These are phyloP conservation scores for Neurospora sp. DNA, from an alignment of 2,329 filamentous ascomycete genomes.

Conservation along the genomic window DNA sequence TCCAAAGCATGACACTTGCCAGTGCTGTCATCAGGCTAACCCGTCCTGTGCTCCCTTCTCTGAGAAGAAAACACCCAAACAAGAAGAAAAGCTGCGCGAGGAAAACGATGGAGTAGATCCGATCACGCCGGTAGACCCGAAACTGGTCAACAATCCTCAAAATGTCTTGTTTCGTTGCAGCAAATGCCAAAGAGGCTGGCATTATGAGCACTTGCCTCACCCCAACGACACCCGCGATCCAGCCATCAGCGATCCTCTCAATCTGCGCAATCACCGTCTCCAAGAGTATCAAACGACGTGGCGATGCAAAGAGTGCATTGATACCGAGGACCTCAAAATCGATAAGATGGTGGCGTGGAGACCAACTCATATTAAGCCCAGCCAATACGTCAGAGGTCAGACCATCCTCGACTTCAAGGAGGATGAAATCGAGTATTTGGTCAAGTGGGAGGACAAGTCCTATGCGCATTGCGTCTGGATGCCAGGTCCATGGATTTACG, in stretches of 20 bases:
- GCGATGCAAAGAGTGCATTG: slow-evolving; percentile 70
- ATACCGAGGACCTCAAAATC: slow-evolving; percentile 52
- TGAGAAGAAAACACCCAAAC: slow-evolving; percentile 57
- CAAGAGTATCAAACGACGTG: slow-evolving; percentile 66
- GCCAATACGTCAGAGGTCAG: slow-evolving; percentile 42
- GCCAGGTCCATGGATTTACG: slow-evolving; percentile 81
- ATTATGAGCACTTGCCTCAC: slow-evolving; percentile 71
- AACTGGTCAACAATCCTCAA: slow-evolving; percentile 62
- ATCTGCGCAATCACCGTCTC: slow-evolving; percentile 51
- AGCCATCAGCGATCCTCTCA: slow-evolving; percentile 31
- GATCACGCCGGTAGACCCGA: slow-evolving; percentile 49
- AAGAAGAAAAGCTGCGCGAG: slow-evolving; percentile 75
- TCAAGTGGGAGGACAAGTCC: slow-evolving; percentile 77
- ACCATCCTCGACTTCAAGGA: slow-evolving; percentile 50
- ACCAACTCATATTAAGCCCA: slow-evolving; percentile 42
- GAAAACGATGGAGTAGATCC: slow-evolving; percentile 75
- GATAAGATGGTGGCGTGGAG: slow-evolving; percentile 83
- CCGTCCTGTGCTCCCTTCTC: slow-evolving; percentile 67
- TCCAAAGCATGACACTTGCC: slow-evolving; percentile 64
- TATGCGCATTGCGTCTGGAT: slow-evolving; percentile 82
- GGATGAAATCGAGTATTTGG: slow-evolving; percentile 80
- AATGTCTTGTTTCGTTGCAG: slow-evolving; percentile 78
- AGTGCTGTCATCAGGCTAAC: slow-evolving; percentile 57
- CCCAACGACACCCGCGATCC: slow-evolving; percentile 25
- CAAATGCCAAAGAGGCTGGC: slow-evolving; percentile 68